A percentile compares a stretch with the other conserved stretches of the same genome.
Evolutionary conservation across 2,329 filamentous ascomycete genomes (phyloP).

Genomic region (Apiospora kogelbergensis): DNA sequence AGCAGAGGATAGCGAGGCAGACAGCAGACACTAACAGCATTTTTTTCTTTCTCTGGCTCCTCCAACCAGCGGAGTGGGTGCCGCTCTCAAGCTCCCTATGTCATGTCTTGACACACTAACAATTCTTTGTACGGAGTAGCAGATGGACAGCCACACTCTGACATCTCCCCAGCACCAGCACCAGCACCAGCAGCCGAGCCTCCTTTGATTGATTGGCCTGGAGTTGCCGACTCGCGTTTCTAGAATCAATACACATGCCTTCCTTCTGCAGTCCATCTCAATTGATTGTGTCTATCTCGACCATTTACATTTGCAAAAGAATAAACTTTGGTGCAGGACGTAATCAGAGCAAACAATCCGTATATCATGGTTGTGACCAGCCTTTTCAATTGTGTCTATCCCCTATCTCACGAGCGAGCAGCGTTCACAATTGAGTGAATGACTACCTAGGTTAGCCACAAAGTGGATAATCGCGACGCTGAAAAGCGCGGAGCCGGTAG

Average conservation of each 20-base stretch:
- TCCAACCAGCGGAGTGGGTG: neutral
- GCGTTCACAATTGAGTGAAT: neutral
- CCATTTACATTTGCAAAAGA: neutral
- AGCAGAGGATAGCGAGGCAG: no score
- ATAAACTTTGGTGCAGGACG: no score
- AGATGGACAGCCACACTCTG: neutral
- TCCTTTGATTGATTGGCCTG: neutral
- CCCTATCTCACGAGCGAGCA: no score
- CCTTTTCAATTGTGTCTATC: no score
- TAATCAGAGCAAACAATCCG: no score
- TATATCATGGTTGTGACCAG: no score
- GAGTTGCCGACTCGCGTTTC: neutral
- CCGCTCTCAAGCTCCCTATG: no score
- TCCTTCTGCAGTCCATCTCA: neutral
- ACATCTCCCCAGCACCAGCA: neutral
- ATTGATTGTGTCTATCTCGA: neutral
- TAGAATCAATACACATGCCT: neutral
- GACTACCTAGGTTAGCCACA: neutral
- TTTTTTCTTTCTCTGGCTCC: neutral
- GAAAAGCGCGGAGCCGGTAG: neutral
- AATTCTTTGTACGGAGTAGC: neutral
- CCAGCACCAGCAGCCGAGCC: neutral
- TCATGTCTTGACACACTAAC: neutral
- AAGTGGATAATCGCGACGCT: neutral
- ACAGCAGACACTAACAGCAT: neutral